Percentiles rank a stretch among this genome's conserved stretches.
Conservation (phyloP, 306 rosid species). For the Malus fusca region DNA sequence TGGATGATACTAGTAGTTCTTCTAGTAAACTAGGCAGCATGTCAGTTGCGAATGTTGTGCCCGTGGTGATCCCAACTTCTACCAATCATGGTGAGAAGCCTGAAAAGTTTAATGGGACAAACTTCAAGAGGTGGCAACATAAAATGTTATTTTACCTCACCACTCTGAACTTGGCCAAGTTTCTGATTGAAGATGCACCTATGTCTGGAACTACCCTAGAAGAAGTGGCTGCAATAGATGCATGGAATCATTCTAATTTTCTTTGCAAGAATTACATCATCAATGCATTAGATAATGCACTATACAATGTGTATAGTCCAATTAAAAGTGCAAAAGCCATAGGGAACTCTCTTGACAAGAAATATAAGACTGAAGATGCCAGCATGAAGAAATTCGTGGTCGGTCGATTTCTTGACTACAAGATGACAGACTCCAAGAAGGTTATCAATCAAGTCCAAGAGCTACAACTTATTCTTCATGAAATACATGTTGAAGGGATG, state of each 20-base stretch:
- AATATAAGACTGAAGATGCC: too few species aligned
- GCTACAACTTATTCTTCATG: too few species aligned
- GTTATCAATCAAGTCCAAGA: too few species aligned
- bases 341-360: too few species aligned
- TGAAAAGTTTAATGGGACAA: background rate
- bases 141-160: background rate
- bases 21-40: background rate
- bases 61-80: background rate
- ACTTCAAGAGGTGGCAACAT: background rate
- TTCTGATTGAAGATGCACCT: background rate
- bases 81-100: background rate
- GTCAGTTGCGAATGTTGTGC: background rate
- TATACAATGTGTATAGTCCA: too few species aligned
- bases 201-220: background rate
- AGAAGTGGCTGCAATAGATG: background rate
- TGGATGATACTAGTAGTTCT: background rate
- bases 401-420: too few species aligned
- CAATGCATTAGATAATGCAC: background rate
- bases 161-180: background rate
- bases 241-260: background rate
- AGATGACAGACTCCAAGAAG: too few species aligned
- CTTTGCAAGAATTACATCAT: background rate
- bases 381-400: too few species aligned
- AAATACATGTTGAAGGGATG: too few species aligned
- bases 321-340: too few species aligned